These are phyloP conservation scores for Schizochytrium sp. DNA, from an alignment of 108 stramenopile species.

Conservation along the genomic window DNA sequence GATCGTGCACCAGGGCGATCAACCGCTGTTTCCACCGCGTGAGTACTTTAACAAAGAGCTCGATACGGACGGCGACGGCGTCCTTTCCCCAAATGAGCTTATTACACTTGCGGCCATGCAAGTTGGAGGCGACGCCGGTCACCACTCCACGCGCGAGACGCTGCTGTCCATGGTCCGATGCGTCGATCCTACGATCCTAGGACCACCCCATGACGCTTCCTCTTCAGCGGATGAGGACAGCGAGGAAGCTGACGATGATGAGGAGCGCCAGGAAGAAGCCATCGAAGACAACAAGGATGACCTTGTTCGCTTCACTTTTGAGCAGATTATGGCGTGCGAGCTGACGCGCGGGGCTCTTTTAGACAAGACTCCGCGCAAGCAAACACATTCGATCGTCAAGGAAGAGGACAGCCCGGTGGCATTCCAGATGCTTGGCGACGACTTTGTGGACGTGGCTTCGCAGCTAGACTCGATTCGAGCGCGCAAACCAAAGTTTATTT, in stretches of 20 bases:
- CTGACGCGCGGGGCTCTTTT: not conserved
- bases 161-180: slow-evolving; percentile 4
- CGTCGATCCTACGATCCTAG: not conserved
- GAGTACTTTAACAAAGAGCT: slow-evolving; percentile 19
- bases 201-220: not conserved
- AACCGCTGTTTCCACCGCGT: not conserved
- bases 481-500: slow-evolving; percentile 44
- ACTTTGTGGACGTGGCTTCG: slow-evolving; percentile 19
- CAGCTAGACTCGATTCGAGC: slow-evolving; percentile 42
- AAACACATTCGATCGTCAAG: not conserved
- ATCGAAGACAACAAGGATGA: not conserved
- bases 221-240: not conserved
- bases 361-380: not conserved
- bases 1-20: slow-evolving; percentile 23
- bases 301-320: not conserved
- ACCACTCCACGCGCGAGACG: not conserved
- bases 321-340: not conserved
- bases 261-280: not conserved
- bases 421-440: slow-evolving; percentile 47
- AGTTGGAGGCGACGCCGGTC: not conserved
- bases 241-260: not conserved
- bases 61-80: slow-evolving; percentile 33
- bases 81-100: slow-evolving; percentile 27
- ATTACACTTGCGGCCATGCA: slow-evolving; percentile 17
- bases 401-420: slow-evolving; percentile 22